A percentile compares a stretch with the other conserved stretches of the same genome.
These are phyloP conservation scores for Pythium graminicola DNA, from an alignment of 352 stramenopile species.

Conservation along the genomic window DNA sequence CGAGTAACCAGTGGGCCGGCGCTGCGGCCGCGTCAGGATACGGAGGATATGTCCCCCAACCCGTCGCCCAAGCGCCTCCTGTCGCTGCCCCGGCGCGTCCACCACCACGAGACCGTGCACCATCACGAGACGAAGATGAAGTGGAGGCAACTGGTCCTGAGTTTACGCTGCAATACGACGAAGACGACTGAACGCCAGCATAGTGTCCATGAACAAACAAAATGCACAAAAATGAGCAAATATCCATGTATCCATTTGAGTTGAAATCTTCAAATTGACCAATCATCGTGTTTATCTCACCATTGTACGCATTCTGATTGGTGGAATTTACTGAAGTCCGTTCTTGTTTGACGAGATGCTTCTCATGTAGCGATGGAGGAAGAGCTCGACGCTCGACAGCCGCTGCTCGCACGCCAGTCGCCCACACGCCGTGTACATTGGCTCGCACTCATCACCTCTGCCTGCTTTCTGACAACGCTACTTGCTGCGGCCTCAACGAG, in stretches of 20 bases:
- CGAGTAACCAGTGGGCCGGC: constrained; percentile 10
- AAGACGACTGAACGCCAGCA: constrained; percentile 73
- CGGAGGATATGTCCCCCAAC: constrained; percentile 5
- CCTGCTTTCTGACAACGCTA: not conserved
- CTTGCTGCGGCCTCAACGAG: not conserved
- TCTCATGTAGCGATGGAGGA: not conserved
- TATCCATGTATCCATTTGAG: constrained; percentile 13
- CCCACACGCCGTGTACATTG: not conserved
- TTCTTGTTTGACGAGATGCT: not conserved
- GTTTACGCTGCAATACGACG: constrained; percentile 75
- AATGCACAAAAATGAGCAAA: too few relatives aligned
- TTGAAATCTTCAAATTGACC: not conserved
- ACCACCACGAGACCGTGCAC: constrained; percentile 11
- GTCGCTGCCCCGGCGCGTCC: not conserved
- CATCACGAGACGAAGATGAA: constrained; percentile 52
- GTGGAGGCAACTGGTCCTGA: constrained; percentile 43
- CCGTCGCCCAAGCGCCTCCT: not conserved
- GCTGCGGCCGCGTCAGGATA: constrained; percentile 14
- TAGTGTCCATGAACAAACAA: too few relatives aligned
- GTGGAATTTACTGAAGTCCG: not conserved
- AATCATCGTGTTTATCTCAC: not conserved
- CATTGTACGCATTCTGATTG: constrained; percentile 4
- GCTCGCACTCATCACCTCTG: not conserved
- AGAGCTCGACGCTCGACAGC: not conserved
- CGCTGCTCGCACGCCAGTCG: not conserved